phyloP scores from a whole-genome alignment of 176 grass and related monocot genomes.

The Zea mays region Zm-B73-REFERENCE-NAM-5.0 NC_050103.1:148472001-148472500 shows the following conservation, averaged over 20 bases:
- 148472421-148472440: constrained; percentile 34
- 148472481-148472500: constrained; percentile 56
- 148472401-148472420: constrained; percentile 12
- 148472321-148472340: constrained; percentile 31
- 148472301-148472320: constrained; percentile 69
- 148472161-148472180: constrained; percentile 90
- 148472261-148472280: constrained; percentile 95
- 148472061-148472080: constrained; percentile 85
- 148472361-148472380: constrained; percentile 46
- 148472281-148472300: constrained; percentile 92
- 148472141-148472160: constrained; percentile 70
- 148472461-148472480: constrained; percentile 75
- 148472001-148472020: constrained; percentile 33
- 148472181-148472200: constrained; percentile 73
- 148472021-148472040: constrained; percentile 54
- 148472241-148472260: constrained; percentile 92
- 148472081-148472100: constrained; percentile 73
- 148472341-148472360: constrained; percentile 92
- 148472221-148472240: constrained; percentile 92
- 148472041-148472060: constrained; percentile 75
- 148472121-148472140: constrained; percentile 82
- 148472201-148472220: constrained; percentile 95
- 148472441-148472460: constrained; percentile 40
- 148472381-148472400: neutral
- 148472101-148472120: constrained; percentile 74